These are phyloP conservation scores for Solanum virginianum DNA, from an alignment of 257 asterid species.

Conservation along the genomic window DNA sequence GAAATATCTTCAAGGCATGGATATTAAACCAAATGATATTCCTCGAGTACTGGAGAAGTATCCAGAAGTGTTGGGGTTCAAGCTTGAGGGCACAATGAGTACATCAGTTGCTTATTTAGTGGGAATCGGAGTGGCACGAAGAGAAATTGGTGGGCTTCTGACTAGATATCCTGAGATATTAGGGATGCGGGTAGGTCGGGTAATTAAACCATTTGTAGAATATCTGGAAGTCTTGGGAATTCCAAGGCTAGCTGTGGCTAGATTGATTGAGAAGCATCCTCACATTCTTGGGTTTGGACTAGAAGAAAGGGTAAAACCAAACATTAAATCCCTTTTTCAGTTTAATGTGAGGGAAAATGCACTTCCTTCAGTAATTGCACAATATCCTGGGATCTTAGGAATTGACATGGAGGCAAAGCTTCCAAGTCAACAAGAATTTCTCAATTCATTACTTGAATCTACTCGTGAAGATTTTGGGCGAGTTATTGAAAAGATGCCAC, in stretches of 20 bases:
- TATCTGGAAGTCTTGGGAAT: conserved; percentile 73
- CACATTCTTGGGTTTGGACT: conserved; percentile 85
- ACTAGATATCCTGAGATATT: conserved; percentile 76
- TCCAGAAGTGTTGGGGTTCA: conserved; percentile 88
- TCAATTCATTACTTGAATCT: conserved; percentile 37
- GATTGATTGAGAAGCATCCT: conserved; percentile 75
- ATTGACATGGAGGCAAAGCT: conserved; percentile 46
- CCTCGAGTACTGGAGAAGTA: conserved; percentile 79
- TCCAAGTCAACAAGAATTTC: conserved; percentile 33
- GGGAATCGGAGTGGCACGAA: conserved; percentile 89
- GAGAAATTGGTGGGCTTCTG: conserved; percentile 74
- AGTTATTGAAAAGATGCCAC: conserved; percentile 83
- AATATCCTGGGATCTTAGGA: conserved; percentile 83
- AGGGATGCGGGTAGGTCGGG: conserved; percentile 96
- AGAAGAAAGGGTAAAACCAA: conserved; percentile 58
- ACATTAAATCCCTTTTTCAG: conserved; percentile 49
- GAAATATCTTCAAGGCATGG: conserved; percentile 93
- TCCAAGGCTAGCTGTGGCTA: conserved; percentile 65
- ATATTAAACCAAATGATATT: conserved; percentile 71
- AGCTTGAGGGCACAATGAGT: conserved; percentile 97
- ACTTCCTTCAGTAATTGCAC: conserved; percentile 63
- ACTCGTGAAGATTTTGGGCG: conserved; percentile 66
- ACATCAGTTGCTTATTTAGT: conserved; percentile 96
- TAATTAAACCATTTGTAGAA: conserved; percentile 85
- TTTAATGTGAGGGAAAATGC: conserved; percentile 46